Base-by-base conservation (phyloP, 1,284 basidiomycete genomes). In the Cystobasidium sp. region DNA sequence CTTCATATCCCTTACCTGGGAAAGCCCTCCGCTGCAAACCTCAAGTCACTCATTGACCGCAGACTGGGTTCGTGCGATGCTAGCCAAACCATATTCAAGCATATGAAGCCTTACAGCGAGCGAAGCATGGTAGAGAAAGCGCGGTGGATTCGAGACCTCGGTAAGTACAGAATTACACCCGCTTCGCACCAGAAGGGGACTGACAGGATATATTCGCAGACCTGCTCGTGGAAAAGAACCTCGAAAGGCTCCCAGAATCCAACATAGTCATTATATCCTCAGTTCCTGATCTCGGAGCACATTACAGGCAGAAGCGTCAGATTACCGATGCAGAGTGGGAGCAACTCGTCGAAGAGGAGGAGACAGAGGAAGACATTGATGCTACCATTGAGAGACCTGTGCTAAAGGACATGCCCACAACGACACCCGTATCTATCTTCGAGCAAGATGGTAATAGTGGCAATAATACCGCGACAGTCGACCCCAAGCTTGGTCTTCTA, bases 251-350 rank as follows among this genome's bases (percentile, higher is more conserved):
- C 37, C 52, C 70, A 6, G 31, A 59, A 37, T 6, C 46, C 14
- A 43, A 24, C 41, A 66, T 66, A 16, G 63, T 73, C 9, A 47
- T 73, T 24, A 41, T 73, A 14, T 73, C 70, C 41, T 73, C 70
- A 18, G 70, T 73, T 6, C 49, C 62, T 41, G 70, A 73, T 44
- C 63, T 73, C 5, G 70, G 70, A 3, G 16, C 41, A 41, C 70
- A 73, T 44, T 73, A 66, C 37, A 41, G 70, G 31, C 49, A 58
- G 43, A 73, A 73, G 47, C 62, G 70, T 20, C 70, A 73, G 63
- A 65, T 73, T 24, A 44, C 59, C 24, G 70, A 73, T 53, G 53
- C n/a, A 44, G 63, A 73, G 12, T 73, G 70, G 70, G 70, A 73
- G 43, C 49, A 65, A 22, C 52, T 65, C 12, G 18, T 52, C 8